Evolutionary conservation across 192 early-diverging fungal species (phyloP).

Genomic region (Thamnidium elegans): DNA sequence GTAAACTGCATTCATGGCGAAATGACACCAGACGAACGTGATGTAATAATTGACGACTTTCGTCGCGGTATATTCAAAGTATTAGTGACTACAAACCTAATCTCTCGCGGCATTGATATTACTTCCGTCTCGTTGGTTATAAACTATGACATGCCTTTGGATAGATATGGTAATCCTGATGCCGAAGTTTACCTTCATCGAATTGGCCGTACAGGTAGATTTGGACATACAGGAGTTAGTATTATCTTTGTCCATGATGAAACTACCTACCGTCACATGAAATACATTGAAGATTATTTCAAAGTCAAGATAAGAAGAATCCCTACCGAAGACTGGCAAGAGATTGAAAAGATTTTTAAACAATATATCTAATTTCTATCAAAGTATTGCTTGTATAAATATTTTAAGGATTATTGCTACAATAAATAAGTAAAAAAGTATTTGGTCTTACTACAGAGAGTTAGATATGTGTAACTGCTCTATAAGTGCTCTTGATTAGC

Average conservation of each 20-base stretch:
- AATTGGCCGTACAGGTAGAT: constrained; percentile 96
- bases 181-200: constrained; percentile 95
- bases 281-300: constrained; percentile 79
- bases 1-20: constrained; percentile 79
- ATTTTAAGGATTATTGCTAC: no score
- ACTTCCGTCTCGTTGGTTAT: constrained; percentile 92
- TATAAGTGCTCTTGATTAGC: no score
- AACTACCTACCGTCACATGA: constrained; percentile 71
- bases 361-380: no score
- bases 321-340: constrained; percentile 76
- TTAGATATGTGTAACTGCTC: no score
- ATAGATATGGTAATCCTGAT: constrained; percentile 62
- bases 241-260: constrained; percentile 95
- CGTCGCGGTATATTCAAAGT: constrained; percentile 87
- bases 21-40: constrained; percentile 72
- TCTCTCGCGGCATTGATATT: constrained; percentile 97
- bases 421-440: no score
- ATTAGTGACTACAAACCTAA: constrained; percentile 93
- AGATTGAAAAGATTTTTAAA: no score
- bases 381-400: no score
- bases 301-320: constrained; percentile 75
- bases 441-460: no score
- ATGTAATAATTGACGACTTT: constrained; percentile 90
- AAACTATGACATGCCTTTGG: constrained; percentile 93
- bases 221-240: constrained; percentile 89